phyloP scores from a whole-genome alignment of 306 rosid species.

The Cucurbita maxima region DNA sequence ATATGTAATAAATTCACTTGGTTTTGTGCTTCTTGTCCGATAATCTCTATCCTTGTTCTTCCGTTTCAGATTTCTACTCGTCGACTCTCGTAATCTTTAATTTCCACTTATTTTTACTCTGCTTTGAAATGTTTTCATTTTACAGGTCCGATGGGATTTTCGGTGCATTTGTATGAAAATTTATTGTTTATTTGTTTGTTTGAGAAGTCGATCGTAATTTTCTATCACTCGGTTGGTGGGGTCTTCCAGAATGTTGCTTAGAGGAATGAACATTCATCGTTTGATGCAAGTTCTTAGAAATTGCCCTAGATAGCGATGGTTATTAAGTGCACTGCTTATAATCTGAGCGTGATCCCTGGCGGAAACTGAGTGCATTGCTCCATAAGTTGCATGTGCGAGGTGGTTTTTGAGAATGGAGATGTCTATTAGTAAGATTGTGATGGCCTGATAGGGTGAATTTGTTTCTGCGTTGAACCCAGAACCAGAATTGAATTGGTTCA shows the following conservation, averaged over 20 bases:
- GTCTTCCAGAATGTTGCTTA: not conserved
- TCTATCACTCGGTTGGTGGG: not conserved
- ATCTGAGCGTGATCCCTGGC: not conserved
- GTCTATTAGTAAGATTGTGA: too few relatives aligned
- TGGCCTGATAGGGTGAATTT: not conserved
- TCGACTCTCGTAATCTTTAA: not conserved
- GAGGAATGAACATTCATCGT: not conserved
- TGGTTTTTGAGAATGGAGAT: not conserved
- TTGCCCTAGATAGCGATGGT: not conserved
- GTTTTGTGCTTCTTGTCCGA: not conserved
- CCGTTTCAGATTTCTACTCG: not conserved
- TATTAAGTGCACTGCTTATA: not conserved
- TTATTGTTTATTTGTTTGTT: not conserved
- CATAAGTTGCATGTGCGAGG: not conserved
- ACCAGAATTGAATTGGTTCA: not conserved
- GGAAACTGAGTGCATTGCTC: not conserved
- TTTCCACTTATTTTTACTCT: too few relatives aligned
- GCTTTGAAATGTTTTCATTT: not conserved
- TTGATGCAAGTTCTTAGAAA: not conserved
- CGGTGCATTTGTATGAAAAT: not conserved
- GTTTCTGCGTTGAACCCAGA: not conserved
- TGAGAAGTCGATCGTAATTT: not conserved
- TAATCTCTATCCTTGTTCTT: not conserved
- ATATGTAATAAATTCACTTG: not conserved
- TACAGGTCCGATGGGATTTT: not conserved